Conservation (phyloP, 2,329 filamentous ascomycete genomes). For the Capronia americana region DNA sequence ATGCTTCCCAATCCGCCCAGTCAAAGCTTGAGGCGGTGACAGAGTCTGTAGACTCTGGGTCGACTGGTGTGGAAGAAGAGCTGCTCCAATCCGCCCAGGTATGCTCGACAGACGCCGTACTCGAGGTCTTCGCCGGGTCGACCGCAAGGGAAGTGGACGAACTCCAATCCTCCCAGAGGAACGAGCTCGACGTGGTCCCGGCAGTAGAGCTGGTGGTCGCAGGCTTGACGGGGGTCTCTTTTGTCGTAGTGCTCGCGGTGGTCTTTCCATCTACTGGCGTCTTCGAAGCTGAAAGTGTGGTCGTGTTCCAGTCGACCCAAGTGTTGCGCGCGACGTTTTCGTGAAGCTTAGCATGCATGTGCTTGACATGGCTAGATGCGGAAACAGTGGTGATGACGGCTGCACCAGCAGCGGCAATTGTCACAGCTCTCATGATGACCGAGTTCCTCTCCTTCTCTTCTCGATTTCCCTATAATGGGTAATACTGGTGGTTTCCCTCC, state of each 20-base stretch:
- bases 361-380: conserved; percentile 66
- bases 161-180: conserved; percentile 61
- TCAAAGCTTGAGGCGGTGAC: conserved; percentile 7
- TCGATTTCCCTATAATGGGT: conserved; percentile 39
- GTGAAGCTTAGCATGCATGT: conserved; percentile 56
- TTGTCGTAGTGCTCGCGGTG: conserved; percentile 41
- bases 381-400: conserved; percentile 58
- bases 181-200: conserved; percentile 64
- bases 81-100: conserved; percentile 65
- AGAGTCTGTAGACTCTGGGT: conserved; percentile 49
- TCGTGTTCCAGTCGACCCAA: conserved; percentile 39
- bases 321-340: conserved; percentile 40
- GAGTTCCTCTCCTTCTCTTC: conserved; percentile 16
- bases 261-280: conserved; percentile 68
- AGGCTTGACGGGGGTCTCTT: conserved; percentile 69
- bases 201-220: conserved; percentile 58
- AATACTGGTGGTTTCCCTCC: conserved; percentile 37
- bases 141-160: conserved; percentile 65
- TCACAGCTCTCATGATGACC: conserved; percentile 73
- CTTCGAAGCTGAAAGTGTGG: conserved; percentile 66
- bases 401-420: conserved; percentile 68
- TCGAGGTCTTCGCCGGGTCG: conserved; percentile 49
- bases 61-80: conserved; percentile 65
- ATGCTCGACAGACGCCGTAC: conserved; percentile 62
- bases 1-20: conserved; percentile 64